phyloP scores from a whole-genome alignment of 1,284 basidiomycete genomes.

The Gymnopus androsaceus region DNA sequence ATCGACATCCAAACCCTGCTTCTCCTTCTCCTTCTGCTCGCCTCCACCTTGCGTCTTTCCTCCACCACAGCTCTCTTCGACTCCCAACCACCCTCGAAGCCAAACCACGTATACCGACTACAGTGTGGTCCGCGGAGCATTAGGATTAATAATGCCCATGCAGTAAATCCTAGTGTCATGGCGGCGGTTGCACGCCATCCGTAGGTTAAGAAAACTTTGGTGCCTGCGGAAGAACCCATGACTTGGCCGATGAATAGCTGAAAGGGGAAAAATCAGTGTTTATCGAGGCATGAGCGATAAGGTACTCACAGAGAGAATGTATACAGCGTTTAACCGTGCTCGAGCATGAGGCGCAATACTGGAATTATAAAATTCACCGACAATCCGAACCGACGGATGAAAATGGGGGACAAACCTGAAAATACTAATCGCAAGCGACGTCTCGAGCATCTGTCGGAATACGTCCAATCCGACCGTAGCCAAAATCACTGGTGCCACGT shows the following conservation, averaged over 20 bases:
- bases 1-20: too few relatives aligned
- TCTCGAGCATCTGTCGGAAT: constrained; percentile 44
- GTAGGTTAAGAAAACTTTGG: constrained; percentile 55
- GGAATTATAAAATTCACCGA: background rate
- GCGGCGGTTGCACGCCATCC: constrained; percentile 63
- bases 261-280: background rate
- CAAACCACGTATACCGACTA: constrained; percentile 53
- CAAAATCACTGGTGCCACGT: constrained; percentile 57
- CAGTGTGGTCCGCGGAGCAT: constrained; percentile 58
- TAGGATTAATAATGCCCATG: constrained; percentile 45
- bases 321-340: constrained; percentile 45
- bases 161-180: constrained; percentile 53
- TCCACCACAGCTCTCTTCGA: too few relatives aligned
- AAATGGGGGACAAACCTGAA: constrained; percentile 35
- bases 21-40: constrained; percentile 14
- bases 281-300: constrained; percentile 9
- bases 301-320: constrained; percentile 36
- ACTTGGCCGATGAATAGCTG: constrained; percentile 63
- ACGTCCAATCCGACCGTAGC: constrained; percentile 41
- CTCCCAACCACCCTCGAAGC: constrained; percentile 56
- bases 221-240: constrained; percentile 66
- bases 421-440: constrained; percentile 38
- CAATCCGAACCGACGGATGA: background rate
- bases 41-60: too few relatives aligned
- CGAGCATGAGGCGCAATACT: constrained; percentile 31